These are phyloP conservation scores for Lablab purpureus DNA, from an alignment of 306 rosid genomes.

Conservation along the genomic window DNA sequence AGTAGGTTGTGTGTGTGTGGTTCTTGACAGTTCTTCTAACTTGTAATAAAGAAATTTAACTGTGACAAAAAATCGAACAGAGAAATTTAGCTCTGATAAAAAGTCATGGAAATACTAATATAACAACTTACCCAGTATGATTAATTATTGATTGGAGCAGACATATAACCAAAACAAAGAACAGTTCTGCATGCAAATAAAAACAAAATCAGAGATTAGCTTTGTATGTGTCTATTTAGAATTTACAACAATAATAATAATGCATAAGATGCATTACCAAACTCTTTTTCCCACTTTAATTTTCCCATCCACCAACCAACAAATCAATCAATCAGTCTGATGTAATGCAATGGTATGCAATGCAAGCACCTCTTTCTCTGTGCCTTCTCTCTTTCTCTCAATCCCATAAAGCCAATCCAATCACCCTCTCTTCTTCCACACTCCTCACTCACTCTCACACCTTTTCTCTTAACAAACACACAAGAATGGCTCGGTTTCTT, in stretches of 20 bases:
- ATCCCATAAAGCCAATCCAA: constrained; percentile 55
- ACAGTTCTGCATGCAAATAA: constrained; percentile 3
- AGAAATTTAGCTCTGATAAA: not conserved
- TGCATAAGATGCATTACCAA: constrained; percentile 9
- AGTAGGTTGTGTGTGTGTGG: too few relatives aligned
- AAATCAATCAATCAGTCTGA: constrained; percentile 28
- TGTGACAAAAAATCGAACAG: too few relatives aligned
- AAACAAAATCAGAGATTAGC: not conserved
- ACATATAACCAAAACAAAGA: not conserved
- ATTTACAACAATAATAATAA: not conserved
- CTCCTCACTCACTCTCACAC: not conserved
- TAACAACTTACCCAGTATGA: too few relatives aligned
- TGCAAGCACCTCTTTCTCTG: constrained; percentile 17
- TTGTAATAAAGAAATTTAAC: too few relatives aligned
- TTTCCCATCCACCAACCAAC: constrained; percentile 49
- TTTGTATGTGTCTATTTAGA: not conserved
- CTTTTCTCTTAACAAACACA: too few relatives aligned
- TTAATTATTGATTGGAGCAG: too few relatives aligned
- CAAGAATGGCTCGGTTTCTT: constrained; percentile 50
- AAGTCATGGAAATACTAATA: too few relatives aligned
- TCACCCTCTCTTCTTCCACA: constrained; percentile 5
- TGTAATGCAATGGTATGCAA: not conserved
- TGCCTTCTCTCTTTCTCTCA: not conserved
- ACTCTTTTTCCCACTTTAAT: constrained; percentile 16
- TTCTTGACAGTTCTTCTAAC: too few relatives aligned